phyloP scores from a whole-genome alignment of 164 flowering plant genomes.

The Cinnamomum chago region DNA sequence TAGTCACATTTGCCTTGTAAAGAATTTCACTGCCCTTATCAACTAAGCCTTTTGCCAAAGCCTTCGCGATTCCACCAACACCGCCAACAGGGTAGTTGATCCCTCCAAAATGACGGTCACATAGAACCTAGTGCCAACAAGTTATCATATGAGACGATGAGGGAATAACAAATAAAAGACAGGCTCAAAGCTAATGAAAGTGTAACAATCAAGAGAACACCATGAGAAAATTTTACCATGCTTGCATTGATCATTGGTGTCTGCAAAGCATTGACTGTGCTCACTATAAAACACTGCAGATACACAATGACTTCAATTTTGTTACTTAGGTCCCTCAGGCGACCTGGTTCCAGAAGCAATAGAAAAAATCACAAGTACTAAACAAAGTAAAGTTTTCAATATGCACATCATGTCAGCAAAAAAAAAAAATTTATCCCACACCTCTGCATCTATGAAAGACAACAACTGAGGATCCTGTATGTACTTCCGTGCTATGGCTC shows the following conservation, averaged over 20 bases:
- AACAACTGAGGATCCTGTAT: slow-evolving; percentile 78
- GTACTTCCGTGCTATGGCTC: slow-evolving; percentile 81
- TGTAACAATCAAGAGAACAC: neutral
- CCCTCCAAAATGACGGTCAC: slow-evolving; percentile 97
- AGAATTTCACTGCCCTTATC: slow-evolving; percentile 77
- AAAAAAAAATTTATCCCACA: slow-evolving; percentile 13
- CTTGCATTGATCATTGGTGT: slow-evolving; percentile 99
- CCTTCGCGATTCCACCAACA: slow-evolving; percentile 92
- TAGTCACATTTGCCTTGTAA: slow-evolving; percentile 85
- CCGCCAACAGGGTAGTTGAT: slow-evolving; percentile 99
- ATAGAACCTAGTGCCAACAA: slow-evolving; percentile 59
- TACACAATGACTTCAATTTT: neutral
- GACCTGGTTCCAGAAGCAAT: neutral
- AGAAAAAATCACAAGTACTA: neutral
- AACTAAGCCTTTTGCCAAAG: slow-evolving; percentile 78
- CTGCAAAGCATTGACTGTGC: slow-evolving; percentile 87
- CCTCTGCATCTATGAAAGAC: slow-evolving; percentile 97
- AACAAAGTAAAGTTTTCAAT: neutral
- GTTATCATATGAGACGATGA: slow-evolving; percentile 4
- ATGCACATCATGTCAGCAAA: neutral
- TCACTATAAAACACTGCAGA: slow-evolving; percentile 94
- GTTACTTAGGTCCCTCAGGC: neutral
- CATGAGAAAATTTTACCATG: slow-evolving; percentile 52
- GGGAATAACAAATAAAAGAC: slow-evolving; percentile 1
- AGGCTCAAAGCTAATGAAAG: neutral